A percentile compares a stretch with the other conserved stretches of the same genome.
Evolutionary conservation across 768 basidiomycete species (phyloP).

Genomic region (Sistotremastrum suecicum): DNA sequence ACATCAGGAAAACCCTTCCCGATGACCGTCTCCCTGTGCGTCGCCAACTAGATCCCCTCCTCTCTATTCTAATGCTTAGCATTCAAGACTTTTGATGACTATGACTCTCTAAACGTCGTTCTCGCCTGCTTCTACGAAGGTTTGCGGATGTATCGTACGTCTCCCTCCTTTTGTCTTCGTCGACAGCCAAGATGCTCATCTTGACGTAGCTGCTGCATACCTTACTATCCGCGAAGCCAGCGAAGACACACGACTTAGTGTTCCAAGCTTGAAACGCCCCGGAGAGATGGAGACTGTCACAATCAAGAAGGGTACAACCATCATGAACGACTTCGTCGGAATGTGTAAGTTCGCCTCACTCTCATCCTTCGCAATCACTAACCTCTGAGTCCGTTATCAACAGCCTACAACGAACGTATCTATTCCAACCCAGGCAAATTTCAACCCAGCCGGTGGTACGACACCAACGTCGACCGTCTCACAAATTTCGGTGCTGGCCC

Average conservation of each 20-base stretch:
- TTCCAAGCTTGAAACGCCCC: neutral
- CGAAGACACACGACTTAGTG: slow-evolving; percentile 1
- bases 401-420: slow-evolving; percentile 37
- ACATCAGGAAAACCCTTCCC: slow-evolving; percentile 25
- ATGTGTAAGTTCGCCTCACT: slow-evolving; percentile 23
- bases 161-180: neutral
- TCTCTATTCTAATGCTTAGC: neutral
- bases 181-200: neutral
- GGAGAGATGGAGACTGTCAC: neutral
- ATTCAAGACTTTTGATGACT: slow-evolving; percentile 1
- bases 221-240: slow-evolving; percentile 1
- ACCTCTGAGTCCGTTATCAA: neutral
- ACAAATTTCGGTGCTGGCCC: slow-evolving; percentile 21
- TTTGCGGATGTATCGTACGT: slow-evolving; percentile 6
- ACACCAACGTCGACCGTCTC: slow-evolving; percentile 5
- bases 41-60: neutral
- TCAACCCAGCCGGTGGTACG: slow-evolving; percentile 39
- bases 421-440: slow-evolving; percentile 33
- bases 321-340: slow-evolving; percentile 35
- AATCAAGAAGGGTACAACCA: slow-evolving; percentile 2
- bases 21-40: slow-evolving; percentile 9
- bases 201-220: slow-evolving; percentile 3
- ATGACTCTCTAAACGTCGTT: neutral
- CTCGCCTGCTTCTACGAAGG: slow-evolving; percentile 7
- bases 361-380: neutral